A percentile compares a stretch with the other conserved stretches of the same genome.
Conservation (phyloP, 148 eudicot genomes). For the Pouteria glomerata region DNA sequence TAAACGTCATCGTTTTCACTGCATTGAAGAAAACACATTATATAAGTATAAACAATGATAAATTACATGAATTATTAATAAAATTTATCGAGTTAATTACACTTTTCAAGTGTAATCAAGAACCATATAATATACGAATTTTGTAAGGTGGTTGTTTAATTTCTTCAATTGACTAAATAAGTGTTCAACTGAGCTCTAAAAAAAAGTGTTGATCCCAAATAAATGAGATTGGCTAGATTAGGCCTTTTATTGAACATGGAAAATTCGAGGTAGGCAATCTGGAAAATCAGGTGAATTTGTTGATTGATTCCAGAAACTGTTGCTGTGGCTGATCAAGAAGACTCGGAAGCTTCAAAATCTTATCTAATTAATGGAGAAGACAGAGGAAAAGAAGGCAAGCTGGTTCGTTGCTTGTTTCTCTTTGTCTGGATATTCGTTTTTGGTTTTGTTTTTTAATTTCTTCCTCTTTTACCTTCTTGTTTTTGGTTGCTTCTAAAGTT, state of each 20-base stretch:
- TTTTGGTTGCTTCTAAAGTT: not conserved
- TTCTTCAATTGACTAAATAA: not conserved
- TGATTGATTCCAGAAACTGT: slow-evolving; percentile 22
- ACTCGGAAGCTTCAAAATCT: slow-evolving; percentile 40
- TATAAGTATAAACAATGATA: too few species aligned
- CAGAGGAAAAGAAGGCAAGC: slow-evolving; percentile 74
- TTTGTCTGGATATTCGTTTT: not conserved
- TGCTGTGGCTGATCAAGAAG: slow-evolving; percentile 25
- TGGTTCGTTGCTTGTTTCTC: slow-evolving; percentile 39
- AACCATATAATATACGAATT: not conserved
- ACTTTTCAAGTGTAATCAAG: too few species aligned
- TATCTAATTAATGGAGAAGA: slow-evolving; percentile 43
- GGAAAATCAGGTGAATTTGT: slow-evolving; percentile 18
- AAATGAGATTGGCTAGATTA: not conserved
- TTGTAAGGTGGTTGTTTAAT: not conserved
- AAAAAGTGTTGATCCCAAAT: not conserved
- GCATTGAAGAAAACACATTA: too few species aligned
- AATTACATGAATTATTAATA: too few species aligned
- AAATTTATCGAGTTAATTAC: too few species aligned
- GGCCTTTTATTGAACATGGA: slow-evolving; percentile 28
- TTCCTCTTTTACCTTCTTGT: slow-evolving; percentile 10
- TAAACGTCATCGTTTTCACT: too few species aligned
- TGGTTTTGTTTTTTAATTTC: not conserved
- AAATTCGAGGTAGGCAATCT: slow-evolving; percentile 31
- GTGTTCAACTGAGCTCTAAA: not conserved